A percentile compares a stretch with the other conserved stretches of the same genome.
Evolutionary conservation across 129 eudicot genomes (phyloP).

Genomic region (Flaveria robusta): DNA sequence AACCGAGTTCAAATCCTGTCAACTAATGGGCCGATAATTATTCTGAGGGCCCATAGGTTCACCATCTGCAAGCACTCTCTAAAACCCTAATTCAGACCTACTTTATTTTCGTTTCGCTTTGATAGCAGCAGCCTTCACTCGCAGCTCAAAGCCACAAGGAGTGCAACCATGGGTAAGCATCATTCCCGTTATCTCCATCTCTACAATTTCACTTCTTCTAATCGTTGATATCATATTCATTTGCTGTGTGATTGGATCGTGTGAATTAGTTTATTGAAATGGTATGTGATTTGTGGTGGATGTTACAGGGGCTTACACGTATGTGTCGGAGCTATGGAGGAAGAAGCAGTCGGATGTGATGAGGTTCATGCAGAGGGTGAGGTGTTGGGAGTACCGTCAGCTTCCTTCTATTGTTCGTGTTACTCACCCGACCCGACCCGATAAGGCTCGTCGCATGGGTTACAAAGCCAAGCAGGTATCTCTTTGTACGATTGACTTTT

Average conservation of each 20-base stretch:
- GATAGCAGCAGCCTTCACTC: neutral
- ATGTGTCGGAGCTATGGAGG: conserved; percentile 82
- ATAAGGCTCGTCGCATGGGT: conserved; percentile 85
- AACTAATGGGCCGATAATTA: neutral
- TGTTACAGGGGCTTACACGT: conserved; percentile 62
- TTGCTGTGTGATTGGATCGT: neutral
- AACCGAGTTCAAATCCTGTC: neutral
- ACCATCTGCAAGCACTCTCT: neutral
- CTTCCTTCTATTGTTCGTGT: conserved; percentile 87
- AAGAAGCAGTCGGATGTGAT: conserved; percentile 85
- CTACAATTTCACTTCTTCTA: neutral
- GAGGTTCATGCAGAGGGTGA: conserved; percentile 68
- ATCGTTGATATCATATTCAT: neutral
- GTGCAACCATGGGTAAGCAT: conserved; percentile 28
- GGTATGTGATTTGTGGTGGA: neutral
- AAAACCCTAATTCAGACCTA: conserved; percentile 32
- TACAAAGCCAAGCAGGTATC: conserved; percentile 88
- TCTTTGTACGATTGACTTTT: neutral
- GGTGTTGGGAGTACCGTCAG: conserved; percentile 91
- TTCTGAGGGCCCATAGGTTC: neutral
- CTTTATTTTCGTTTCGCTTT: neutral
- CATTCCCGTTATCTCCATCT: neutral
- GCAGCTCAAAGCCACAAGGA: conserved; percentile 6
- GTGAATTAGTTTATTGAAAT: neutral
- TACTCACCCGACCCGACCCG: conserved; percentile 86